phyloP scores from a whole-genome alignment of 1,284 basidiomycete species.

The Heterobasidion occidentale region DNA sequence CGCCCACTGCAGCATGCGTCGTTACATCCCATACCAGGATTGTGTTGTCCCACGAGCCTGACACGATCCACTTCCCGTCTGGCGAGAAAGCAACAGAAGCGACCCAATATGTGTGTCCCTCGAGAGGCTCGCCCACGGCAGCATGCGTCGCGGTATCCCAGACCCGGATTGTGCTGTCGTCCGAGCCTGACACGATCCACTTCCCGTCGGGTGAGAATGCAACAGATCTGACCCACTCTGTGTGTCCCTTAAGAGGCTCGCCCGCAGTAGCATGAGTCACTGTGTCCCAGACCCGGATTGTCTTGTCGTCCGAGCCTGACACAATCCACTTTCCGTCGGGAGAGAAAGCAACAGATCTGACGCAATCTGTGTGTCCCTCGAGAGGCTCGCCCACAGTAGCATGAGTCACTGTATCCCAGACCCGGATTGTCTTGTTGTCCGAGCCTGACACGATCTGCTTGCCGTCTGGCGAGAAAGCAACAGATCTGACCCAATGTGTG shows the following conservation, averaged over 20 bases:
- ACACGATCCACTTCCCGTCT: not conserved
- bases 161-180: not conserved
- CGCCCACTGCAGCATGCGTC: no score
- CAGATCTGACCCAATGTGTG: no score
- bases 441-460: no score
- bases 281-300: not conserved
- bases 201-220: not conserved
- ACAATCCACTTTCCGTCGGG: no score
- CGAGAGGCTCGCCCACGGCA: not conserved
- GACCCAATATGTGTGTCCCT: no score
- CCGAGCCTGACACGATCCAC: not conserved
- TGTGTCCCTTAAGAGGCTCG: not conserved
- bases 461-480: no score
- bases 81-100: not conserved
- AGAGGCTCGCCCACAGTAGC: no score
- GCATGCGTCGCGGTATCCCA: not conserved
- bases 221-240: not conserved
- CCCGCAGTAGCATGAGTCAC: not conserved
- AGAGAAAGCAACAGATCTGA: no score
- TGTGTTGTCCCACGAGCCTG: not conserved
- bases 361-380: no score
- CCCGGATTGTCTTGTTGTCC: no score
- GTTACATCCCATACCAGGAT: not conserved
- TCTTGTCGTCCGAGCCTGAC: not conserved
- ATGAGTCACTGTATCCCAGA: no score